These are phyloP conservation scores for Wolfiporia cocos DNA, from an alignment of 1,284 basidiomycete genomes.

Conservation along the genomic window DNA sequence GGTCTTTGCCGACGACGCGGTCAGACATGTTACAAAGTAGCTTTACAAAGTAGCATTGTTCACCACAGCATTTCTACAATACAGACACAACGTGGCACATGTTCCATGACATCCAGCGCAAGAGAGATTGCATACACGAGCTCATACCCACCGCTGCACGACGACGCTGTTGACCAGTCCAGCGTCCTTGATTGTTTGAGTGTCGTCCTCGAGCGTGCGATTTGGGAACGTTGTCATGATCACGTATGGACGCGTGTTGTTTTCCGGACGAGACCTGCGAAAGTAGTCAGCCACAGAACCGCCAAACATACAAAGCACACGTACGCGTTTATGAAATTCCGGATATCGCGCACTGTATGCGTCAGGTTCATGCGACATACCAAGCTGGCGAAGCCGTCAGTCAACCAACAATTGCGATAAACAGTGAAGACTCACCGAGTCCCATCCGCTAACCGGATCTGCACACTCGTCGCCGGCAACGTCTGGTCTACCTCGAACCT, in stretches of 20 bases:
- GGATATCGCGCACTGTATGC: slow-evolving; percentile 85
- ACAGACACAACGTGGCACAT: too few relatives aligned
- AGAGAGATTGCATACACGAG: too few relatives aligned
- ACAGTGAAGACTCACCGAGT: slow-evolving; percentile 50
- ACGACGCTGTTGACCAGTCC: slow-evolving; percentile 81
- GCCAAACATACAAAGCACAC: slow-evolving; percentile 27
- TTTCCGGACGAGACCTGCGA: slow-evolving; percentile 68
- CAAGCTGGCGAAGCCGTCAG: slow-evolving; percentile 43
- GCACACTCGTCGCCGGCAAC: slow-evolving; percentile 86
- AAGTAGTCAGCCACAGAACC: background rate
- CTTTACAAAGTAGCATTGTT: too few relatives aligned
- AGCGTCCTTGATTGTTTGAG: slow-evolving; percentile 68
- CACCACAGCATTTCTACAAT: too few relatives aligned
- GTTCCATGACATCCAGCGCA: too few relatives aligned
- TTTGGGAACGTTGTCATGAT: slow-evolving; percentile 87
- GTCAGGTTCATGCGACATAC: slow-evolving; percentile 87
- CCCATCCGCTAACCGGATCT: slow-evolving; percentile 88
- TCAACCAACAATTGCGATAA: background rate
- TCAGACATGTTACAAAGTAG: too few relatives aligned
- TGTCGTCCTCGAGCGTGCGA: slow-evolving; percentile 62
- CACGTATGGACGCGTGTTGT: slow-evolving; percentile 58
- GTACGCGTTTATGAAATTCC: slow-evolving; percentile 87
- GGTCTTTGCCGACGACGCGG: too few relatives aligned
- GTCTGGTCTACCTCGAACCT: slow-evolving; percentile 79
- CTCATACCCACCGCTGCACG: slow-evolving; percentile 75